Conservation (phyloP, 805 yeast species). For the Kuraishia cidri region DNA sequence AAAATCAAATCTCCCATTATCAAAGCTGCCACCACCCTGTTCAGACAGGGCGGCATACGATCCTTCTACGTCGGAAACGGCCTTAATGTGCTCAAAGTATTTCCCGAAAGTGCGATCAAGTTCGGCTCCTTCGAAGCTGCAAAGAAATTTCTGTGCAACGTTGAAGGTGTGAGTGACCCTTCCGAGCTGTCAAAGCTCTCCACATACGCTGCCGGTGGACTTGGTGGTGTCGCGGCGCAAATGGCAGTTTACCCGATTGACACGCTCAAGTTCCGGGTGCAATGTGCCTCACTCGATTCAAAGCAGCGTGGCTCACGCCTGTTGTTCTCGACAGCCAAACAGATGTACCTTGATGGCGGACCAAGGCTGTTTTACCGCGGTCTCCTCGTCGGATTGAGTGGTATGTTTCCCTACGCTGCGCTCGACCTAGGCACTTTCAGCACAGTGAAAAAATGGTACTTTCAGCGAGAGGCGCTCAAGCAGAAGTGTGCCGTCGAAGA, state of each 20-base stretch:
- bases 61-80: constrained; percentile 96
- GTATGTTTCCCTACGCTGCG: constrained; percentile 97
- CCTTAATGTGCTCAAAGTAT: constrained; percentile 82
- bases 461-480: constrained; percentile 49
- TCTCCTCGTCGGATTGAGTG: constrained; percentile 81
- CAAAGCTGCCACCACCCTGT: constrained; percentile 74
- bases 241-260: constrained; percentile 92
- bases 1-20: constrained; percentile 65
- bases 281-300: constrained; percentile 78
- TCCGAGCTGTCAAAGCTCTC: constrained; percentile 64
- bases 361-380: constrained; percentile 77
- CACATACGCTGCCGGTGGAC: constrained; percentile 89
- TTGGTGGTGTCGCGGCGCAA: constrained; percentile 93
- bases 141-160: constrained; percentile 57
- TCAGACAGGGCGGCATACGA: constrained; percentile 80
- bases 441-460: constrained; percentile 71
- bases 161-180: constrained; percentile 72
- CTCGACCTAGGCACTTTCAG: constrained; percentile 90
- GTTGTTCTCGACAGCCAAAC: constrained; percentile 57
- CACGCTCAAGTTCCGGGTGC: constrained; percentile 87
- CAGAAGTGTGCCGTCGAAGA: constrained; percentile 49
- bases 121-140: constrained; percentile 92
- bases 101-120: constrained; percentile 96
- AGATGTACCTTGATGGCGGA: constrained; percentile 79
- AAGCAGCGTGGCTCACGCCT: constrained; percentile 52